A percentile compares a stretch with the other conserved stretches of the same genome.
Conservation (phyloP, 2,329 filamentous ascomycete genomes). For the Erysiphe pulchra region DNA sequence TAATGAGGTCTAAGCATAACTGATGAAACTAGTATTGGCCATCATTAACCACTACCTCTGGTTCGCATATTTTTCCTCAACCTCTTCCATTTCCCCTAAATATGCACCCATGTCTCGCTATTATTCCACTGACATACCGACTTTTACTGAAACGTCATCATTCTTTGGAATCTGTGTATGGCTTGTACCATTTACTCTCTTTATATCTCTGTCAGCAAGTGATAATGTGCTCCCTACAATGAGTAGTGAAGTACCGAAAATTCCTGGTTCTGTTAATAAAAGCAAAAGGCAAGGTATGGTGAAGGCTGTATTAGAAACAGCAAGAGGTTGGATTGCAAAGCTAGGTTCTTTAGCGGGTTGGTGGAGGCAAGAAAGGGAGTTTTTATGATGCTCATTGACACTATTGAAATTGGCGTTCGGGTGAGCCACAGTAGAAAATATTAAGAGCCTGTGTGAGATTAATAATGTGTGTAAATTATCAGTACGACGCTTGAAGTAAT, state of each 20-base stretch:
- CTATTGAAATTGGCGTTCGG: not conserved
- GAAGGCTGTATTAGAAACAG: conserved; percentile 35
- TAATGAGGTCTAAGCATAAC: not conserved
- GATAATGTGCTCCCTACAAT: conserved; percentile 91
- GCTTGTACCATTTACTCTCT: conserved; percentile 85
- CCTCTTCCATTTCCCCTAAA: conserved; percentile 21
- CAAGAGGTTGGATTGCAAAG: conserved; percentile 24
- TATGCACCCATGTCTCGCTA: conserved; percentile 34
- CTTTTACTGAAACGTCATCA: conserved; percentile 80
- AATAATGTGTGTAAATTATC: too few species aligned
- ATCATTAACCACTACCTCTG: conserved; percentile 81
- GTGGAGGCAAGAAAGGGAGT: conserved; percentile 10
- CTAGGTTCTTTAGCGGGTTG: conserved; percentile 10
- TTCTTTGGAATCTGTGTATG: conserved; percentile 95
- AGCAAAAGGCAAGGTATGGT: conserved; percentile 36
- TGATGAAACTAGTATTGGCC: conserved; percentile 35
- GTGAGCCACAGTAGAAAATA: not conserved
- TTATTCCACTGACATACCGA: conserved; percentile 39
- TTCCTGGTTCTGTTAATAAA: conserved; percentile 16
- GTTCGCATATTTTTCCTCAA: conserved; percentile 67
- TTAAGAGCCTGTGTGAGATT: not conserved
- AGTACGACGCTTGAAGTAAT: too few species aligned
- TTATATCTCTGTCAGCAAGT: conserved; percentile 78
- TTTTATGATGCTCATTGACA: conserved; percentile 1
- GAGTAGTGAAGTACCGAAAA: conserved; percentile 37